These are phyloP conservation scores for Candida suzukii DNA, from an alignment of 805 yeast genomes.

Conservation along the genomic window DNA sequence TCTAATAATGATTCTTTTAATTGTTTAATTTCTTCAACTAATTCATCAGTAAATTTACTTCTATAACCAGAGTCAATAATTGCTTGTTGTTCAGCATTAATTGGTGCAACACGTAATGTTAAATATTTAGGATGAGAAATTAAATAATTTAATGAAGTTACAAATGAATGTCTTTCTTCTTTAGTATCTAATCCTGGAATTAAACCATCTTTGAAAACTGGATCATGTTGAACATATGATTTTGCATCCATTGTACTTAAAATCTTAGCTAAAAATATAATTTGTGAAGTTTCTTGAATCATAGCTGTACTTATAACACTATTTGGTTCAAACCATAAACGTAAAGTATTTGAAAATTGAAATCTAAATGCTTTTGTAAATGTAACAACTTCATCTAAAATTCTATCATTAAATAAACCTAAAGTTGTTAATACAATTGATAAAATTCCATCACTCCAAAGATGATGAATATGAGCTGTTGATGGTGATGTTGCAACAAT, in stretches of 20 bases:
- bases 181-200: slow-evolving; percentile 58
- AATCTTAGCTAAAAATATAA: slow-evolving; percentile 56
- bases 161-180: slow-evolving; percentile 52
- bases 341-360: slow-evolving; percentile 58
- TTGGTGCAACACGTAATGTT: slow-evolving; percentile 58
- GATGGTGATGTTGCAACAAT: slow-evolving; percentile 45
- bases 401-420: slow-evolving; percentile 53
- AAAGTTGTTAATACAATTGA: slow-evolving; percentile 57
- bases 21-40: slow-evolving; percentile 47
- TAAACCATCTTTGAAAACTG: slow-evolving; percentile 14
- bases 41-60: slow-evolving; percentile 33
- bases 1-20: slow-evolving; percentile 36
- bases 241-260: slow-evolving; percentile 44
- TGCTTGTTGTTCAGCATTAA: slow-evolving; percentile 58
- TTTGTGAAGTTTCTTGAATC: slow-evolving; percentile 61
- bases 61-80: slow-evolving; percentile 38
- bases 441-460: slow-evolving; percentile 85
- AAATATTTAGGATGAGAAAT: slow-evolving; percentile 83
- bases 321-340: slow-evolving; percentile 53
- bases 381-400: slow-evolving; percentile 57
- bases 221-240: background rate
- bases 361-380: slow-evolving; percentile 56
- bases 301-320: slow-evolving; percentile 41
- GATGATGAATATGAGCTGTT: slow-evolving; percentile 45
- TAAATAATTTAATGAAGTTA: slow-evolving; percentile 58